Evolutionary conservation across 177 flowering plant genomes (phyloP).

Genomic region (Vitis hybrid): DNA sequence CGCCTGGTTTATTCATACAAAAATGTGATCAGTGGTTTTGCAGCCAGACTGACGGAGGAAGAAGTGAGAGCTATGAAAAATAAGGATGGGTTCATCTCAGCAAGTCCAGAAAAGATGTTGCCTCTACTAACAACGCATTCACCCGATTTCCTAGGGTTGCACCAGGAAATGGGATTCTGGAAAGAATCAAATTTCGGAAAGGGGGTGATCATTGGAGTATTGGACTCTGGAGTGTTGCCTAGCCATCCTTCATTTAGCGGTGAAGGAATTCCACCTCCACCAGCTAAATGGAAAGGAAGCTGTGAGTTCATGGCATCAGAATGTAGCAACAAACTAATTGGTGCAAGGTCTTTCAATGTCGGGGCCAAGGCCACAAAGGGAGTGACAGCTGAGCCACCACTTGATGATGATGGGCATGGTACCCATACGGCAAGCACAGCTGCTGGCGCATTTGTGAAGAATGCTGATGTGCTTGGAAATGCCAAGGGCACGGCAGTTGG

Average conservation of each 20-base stretch:
- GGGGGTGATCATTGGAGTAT: conserved; percentile 44
- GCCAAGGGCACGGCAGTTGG: conserved; percentile 22
- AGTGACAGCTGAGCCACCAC: not conserved
- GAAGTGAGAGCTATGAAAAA: no score
- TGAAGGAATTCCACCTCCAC: conserved; percentile 49
- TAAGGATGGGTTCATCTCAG: no score
- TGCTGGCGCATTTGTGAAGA: conserved; percentile 17
- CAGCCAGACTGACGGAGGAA: no score
- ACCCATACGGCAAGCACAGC: conserved; percentile 22
- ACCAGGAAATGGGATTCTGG: conserved; percentile 39
- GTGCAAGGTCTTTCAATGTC: conserved; percentile 15
- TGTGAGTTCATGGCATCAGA: conserved; percentile 14
- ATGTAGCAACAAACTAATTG: conserved; percentile 20
- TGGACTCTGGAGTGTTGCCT: conserved; percentile 47
- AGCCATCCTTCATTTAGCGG: conserved; percentile 49
- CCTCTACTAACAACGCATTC: conserved; percentile 42
- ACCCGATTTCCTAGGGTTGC: conserved; percentile 47
- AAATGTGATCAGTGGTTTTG: no score
- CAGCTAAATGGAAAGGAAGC: conserved; percentile 30
- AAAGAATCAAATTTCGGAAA: conserved; percentile 40
- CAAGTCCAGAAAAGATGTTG: conserved; percentile 22
- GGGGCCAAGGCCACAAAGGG: not conserved
- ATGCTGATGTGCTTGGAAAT: conserved; percentile 10
- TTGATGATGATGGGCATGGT: conserved; percentile 22
- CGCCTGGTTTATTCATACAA: no score